phyloP scores from a whole-genome alignment of 345 rosid species.

The Hypericum androsaemum region DNA sequence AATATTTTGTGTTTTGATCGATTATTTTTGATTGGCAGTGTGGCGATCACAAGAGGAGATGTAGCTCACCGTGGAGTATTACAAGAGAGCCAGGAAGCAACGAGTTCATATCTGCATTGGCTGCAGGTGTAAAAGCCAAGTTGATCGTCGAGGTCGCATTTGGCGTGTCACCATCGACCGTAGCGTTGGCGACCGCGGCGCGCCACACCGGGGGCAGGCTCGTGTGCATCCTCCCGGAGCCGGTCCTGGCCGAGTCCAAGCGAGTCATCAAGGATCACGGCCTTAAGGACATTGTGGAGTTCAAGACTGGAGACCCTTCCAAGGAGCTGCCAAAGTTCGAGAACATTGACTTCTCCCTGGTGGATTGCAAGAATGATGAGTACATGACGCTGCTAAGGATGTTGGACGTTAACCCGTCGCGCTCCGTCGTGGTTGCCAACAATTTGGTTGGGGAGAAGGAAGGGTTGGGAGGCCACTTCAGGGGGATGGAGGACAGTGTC shows the following conservation, averaged over 20 bases:
- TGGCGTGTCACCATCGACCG: constrained; percentile 27
- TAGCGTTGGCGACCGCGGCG: constrained; percentile 48
- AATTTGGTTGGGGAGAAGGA: constrained; percentile 26
- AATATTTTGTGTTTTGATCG: no score
- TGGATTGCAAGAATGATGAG: constrained; percentile 32
- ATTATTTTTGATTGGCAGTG: constrained; percentile 11
- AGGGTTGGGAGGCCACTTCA: constrained; percentile 28
- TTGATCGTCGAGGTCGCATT: constrained; percentile 38
- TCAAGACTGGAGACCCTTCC: constrained; percentile 32
- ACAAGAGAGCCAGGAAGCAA: constrained; percentile 30
- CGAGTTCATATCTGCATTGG: constrained; percentile 47
- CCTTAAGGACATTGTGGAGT: constrained; percentile 30
- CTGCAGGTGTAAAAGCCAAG: constrained; percentile 35
- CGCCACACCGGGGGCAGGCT: constrained; percentile 35
- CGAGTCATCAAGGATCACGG: constrained; percentile 24
- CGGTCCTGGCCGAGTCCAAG: constrained; percentile 19
- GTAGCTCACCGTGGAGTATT: constrained; percentile 14
- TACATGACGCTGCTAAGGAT: constrained; percentile 16
- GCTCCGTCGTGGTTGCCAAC: constrained; percentile 36
- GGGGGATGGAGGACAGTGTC: constrained; percentile 19
- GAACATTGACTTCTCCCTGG: constrained; percentile 33
- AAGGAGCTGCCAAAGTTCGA: constrained; percentile 22
- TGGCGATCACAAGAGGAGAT: constrained; percentile 14
- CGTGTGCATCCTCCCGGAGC: constrained; percentile 35
- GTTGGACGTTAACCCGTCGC: constrained; percentile 29